Evolutionary conservation across 2,329 filamentous ascomycete species (phyloP).

Genomic region (Diaporthe humulicola): DNA sequence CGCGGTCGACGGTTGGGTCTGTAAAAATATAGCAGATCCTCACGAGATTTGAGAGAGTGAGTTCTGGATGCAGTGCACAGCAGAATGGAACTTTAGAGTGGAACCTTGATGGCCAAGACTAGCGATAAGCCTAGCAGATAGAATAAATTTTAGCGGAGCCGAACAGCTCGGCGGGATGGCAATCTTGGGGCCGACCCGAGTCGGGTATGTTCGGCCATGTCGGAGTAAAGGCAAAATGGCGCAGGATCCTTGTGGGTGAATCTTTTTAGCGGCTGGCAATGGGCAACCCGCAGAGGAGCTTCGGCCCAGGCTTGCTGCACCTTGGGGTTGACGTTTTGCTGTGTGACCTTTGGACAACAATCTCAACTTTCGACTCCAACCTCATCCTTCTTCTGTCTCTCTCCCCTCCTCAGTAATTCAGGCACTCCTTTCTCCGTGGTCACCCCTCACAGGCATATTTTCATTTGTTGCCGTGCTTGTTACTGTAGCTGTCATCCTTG

Average conservation of each 20-base stretch:
- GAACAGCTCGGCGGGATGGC: conserved; percentile 21
- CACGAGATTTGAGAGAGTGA: neutral
- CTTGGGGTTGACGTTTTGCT: conserved; percentile 19
- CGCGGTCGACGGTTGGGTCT: neutral
- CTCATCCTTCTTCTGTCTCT: neutral
- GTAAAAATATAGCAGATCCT: neutral
- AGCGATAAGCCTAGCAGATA: conserved; percentile 11
- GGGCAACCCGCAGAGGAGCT: conserved; percentile 22
- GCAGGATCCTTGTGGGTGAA: conserved; percentile 37
- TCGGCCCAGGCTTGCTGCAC: neutral
- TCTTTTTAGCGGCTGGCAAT: conserved; percentile 39
- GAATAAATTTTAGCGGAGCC: conserved; percentile 10
- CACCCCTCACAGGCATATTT: conserved; percentile 25
- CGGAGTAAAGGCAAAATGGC: conserved; percentile 38
- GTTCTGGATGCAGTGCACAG: neutral
- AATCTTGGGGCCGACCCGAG: conserved; percentile 33
- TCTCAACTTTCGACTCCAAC: neutral
- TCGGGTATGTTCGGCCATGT: conserved; percentile 39
- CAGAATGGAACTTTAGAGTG: conserved; percentile 19
- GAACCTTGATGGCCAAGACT: conserved; percentile 36
- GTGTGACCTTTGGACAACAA: conserved; percentile 22
- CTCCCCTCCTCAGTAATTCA: neutral
- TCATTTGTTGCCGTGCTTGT: conserved; percentile 31
- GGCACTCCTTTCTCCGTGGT: neutral
- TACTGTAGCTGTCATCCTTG: conserved; percentile 12